A percentile compares a stretch with the other conserved stretches of the same genome.
Evolutionary conservation across 2,329 filamentous ascomycete species (phyloP).

Genomic region (Thielaviopsis euricoi): DNA sequence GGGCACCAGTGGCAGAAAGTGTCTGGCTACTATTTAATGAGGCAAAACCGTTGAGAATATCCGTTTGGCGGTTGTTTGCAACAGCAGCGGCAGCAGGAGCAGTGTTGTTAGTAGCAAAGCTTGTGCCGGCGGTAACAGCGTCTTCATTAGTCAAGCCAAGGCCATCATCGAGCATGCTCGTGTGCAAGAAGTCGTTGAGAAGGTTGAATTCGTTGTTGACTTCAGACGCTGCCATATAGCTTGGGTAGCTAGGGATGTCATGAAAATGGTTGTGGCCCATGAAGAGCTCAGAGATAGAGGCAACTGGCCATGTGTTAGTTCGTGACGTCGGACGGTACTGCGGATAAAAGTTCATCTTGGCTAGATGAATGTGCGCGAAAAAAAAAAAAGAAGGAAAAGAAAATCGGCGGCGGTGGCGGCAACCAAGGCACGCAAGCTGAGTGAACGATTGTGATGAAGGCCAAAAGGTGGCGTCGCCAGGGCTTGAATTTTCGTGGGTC

Average conservation of each 20-base stretch:
- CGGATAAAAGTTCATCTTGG: background rate
- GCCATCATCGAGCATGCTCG: conserved; percentile 73
- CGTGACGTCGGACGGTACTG: background rate
- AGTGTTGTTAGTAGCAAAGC: conserved; percentile 13
- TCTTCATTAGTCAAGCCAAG: conserved; percentile 18
- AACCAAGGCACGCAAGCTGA: background rate
- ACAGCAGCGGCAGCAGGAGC: background rate
- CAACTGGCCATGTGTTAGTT: conserved; percentile 1
- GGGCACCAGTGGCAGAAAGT: background rate
- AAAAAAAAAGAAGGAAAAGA: too few relatives aligned
- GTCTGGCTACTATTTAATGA: background rate
- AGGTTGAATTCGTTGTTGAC: conserved; percentile 94
- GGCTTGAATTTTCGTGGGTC: background rate
- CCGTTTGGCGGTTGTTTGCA: background rate
- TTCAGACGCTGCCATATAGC: conserved; percentile 85
- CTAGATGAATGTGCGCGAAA: too few relatives aligned
- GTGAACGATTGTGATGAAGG: background rate
- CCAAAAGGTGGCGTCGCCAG: background rate
- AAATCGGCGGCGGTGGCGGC: too few relatives aligned
- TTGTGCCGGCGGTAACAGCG: conserved; percentile 15
- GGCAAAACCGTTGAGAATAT: conserved; percentile 4
- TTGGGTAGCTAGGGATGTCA: conserved; percentile 86
- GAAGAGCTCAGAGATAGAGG: conserved; percentile 25
- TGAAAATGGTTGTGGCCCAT: conserved; percentile 68
- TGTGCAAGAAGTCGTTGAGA: conserved; percentile 90